Evolutionary conservation across 2,329 filamentous ascomycete genomes (phyloP).

Genomic region (Diaporthe velutina): DNA sequence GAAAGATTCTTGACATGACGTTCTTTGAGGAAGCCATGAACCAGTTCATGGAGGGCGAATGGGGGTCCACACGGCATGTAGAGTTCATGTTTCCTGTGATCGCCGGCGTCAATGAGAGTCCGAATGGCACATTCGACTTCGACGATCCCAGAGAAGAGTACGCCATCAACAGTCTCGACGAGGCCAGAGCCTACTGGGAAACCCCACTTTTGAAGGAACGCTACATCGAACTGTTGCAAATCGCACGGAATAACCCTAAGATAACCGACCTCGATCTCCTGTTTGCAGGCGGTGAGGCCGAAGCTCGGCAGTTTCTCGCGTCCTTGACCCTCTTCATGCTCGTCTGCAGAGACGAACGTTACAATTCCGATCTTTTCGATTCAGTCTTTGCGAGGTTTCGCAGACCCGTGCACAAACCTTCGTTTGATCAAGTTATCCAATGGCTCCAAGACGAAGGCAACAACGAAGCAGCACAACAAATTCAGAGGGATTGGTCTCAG

Average conservation of each 20-base stretch:
- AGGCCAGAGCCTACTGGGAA: not conserved
- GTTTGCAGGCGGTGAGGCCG: not conserved
- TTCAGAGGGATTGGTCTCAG: no score
- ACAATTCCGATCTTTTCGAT: not conserved
- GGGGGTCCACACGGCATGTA: no score
- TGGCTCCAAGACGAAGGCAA: not conserved
- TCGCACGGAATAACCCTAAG: not conserved
- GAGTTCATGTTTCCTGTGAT: not conserved
- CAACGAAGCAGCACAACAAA: no score
- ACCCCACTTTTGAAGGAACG: not conserved
- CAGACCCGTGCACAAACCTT: accelerated
- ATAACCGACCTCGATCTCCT: not conserved
- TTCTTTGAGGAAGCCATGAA: no score
- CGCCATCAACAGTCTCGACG: not conserved
- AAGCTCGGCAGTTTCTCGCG: not conserved
- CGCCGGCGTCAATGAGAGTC: no score
- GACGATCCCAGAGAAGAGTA: not conserved
- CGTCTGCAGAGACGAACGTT: not conserved
- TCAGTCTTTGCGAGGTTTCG: not conserved
- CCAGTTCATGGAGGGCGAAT: no score
- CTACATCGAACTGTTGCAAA: not conserved
- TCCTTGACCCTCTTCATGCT: not conserved
- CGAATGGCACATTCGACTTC: no score
- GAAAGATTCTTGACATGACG: no score
- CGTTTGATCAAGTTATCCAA: accelerated